A percentile compares a stretch with the other conserved stretches of the same genome.
phyloP scores from a whole-genome alignment of 202 grass and related monocot species.

The Elaeis oleifera region DNA sequence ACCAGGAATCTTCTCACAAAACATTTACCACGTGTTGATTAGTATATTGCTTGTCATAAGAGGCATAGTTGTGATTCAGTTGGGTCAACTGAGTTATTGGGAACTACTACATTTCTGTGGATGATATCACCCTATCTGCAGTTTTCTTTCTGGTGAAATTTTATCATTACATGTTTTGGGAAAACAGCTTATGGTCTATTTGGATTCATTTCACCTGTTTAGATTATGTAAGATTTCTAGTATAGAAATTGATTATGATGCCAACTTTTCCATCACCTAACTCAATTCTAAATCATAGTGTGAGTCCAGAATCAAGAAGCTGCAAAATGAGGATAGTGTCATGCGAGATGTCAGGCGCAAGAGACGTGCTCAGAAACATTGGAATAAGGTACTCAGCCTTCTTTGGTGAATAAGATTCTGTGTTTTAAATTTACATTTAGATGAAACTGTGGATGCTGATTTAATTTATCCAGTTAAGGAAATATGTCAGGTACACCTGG shows the following conservation, averaged over 20 bases:
- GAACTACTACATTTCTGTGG: too few species aligned
- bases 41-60: too few species aligned
- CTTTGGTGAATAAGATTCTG: background rate
- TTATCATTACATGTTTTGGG: too few species aligned
- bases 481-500: constrained; percentile 19
- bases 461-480: constrained; percentile 13
- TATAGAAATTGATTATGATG: background rate
- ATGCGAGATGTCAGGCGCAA: constrained; percentile 3
- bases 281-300: background rate
- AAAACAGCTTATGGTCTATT: too few species aligned
- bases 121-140: too few species aligned
- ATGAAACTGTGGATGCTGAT: background rate
- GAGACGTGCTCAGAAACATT: constrained; percentile 14
- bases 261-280: background rate
- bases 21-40: too few species aligned
- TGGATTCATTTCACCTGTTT: too few species aligned
- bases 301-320: constrained; percentile 13
- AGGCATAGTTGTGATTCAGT: too few species aligned
- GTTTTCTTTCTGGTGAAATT: too few species aligned
- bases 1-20: too few species aligned
- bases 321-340: constrained; percentile 2
- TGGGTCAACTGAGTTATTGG: too few species aligned
- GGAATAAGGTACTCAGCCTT: constrained; percentile 8
- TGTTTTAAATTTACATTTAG: too few species aligned
- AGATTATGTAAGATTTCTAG: background rate